Evolutionary conservation across 495 filamentous ascomycete species (phyloP).

Genomic region (Melanomma pulvis-pyrius): DNA sequence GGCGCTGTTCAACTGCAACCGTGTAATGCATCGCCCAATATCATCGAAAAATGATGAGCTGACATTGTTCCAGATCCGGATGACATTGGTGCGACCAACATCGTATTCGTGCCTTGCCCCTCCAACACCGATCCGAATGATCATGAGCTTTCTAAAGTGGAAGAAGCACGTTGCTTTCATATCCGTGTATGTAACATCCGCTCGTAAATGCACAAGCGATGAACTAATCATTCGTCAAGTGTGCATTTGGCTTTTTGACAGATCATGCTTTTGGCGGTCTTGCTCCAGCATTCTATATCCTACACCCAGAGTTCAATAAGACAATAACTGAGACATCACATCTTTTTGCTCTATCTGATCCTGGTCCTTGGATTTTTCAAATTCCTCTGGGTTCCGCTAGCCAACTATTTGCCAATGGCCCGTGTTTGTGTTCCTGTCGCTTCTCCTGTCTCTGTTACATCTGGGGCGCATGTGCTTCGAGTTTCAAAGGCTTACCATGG

Average conservation of each 20-base stretch:
- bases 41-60: background rate
- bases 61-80: background rate
- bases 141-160: slow-evolving; percentile 43
- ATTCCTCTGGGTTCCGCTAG: slow-evolving; percentile 47
- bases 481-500: slow-evolving; percentile 42
- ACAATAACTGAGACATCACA: slow-evolving; percentile 38
- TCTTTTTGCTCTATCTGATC: slow-evolving; percentile 42
- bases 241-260: slow-evolving; percentile 43
- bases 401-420: slow-evolving; percentile 46
- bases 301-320: slow-evolving; percentile 41
- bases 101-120: slow-evolving; percentile 37
- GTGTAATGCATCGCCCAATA: background rate
- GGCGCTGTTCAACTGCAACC: slow-evolving; percentile 44
- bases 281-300: slow-evolving; percentile 42
- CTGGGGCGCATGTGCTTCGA: slow-evolving; percentile 41
- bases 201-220: background rate
- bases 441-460: slow-evolving; percentile 41
- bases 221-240: slow-evolving; percentile 12
- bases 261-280: slow-evolving; percentile 46
- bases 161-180: slow-evolving; percentile 45
- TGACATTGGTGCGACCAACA: background rate
- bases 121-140: slow-evolving; percentile 39
- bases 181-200: slow-evolving; percentile 13
- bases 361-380: slow-evolving; percentile 44
- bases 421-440: slow-evolving; percentile 41